A percentile compares a stretch with the other conserved stretches of the same genome.
Evolutionary conservation across 345 rosid genomes (phyloP).

Genomic region (Linum tenue): DNA sequence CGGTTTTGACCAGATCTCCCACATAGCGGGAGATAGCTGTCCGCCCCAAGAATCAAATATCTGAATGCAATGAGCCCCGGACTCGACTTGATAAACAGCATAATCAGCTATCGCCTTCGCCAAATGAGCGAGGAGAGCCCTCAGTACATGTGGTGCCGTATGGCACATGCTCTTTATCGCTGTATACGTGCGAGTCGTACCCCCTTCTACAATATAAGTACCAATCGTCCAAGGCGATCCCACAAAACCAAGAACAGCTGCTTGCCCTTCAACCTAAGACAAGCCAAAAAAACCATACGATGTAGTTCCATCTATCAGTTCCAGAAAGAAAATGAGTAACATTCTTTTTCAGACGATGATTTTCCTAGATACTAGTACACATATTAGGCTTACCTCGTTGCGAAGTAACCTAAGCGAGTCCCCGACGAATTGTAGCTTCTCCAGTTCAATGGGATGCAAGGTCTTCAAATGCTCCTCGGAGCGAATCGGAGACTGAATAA

Average conservation of each 20-base stretch:
- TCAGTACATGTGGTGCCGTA: slow-evolving; percentile 58
- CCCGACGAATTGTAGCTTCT: slow-evolving; percentile 63
- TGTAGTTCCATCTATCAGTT: not conserved
- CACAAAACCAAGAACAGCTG: slow-evolving; percentile 80
- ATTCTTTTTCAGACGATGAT: not conserved
- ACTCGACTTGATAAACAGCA: slow-evolving; percentile 73
- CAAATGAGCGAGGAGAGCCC: slow-evolving; percentile 69
- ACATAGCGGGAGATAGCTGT: slow-evolving; percentile 80
- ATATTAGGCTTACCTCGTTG: slow-evolving; percentile 41
- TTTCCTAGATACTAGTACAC: not conserved
- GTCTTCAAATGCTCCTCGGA: slow-evolving; percentile 59
- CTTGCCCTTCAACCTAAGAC: slow-evolving; percentile 55
- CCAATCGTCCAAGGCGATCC: slow-evolving; percentile 98
- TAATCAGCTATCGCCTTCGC: slow-evolving; percentile 69
- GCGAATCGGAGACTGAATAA: slow-evolving; percentile 63
- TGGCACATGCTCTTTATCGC: slow-evolving; percentile 88
- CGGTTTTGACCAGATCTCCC: slow-evolving; percentile 89
- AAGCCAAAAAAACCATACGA: slow-evolving; percentile 10
- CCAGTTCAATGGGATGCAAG: slow-evolving; percentile 71
- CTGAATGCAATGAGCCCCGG: slow-evolving; percentile 89
- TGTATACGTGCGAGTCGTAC: slow-evolving; percentile 73
- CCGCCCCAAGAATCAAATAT: slow-evolving; percentile 99
- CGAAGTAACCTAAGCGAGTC: slow-evolving; percentile 70
- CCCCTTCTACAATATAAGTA: slow-evolving; percentile 87
- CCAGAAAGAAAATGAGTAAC: not conserved